These are phyloP conservation scores for Aspergillaceae sp. DNA, from an alignment of 2,329 filamentous ascomycete species.

Conservation along the genomic window DNA sequence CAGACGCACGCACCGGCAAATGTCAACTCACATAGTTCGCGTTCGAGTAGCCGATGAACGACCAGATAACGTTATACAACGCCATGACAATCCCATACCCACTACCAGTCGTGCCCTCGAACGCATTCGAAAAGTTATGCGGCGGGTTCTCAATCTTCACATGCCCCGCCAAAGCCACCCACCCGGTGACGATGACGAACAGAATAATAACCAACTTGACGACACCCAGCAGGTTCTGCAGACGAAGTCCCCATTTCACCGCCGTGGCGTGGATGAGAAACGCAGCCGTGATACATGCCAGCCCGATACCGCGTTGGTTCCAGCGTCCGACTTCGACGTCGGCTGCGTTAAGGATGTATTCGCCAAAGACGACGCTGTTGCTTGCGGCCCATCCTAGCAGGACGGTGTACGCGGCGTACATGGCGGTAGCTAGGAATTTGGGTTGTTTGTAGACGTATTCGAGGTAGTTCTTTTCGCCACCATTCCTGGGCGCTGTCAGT, in stretches of 20 bases:
- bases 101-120: slow-evolving; percentile 29
- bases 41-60: slow-evolving; percentile 53
- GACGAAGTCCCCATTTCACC: slow-evolving; percentile 40
- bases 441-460: slow-evolving; percentile 46
- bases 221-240: slow-evolving; percentile 43
- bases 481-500: slow-evolving; percentile 29
- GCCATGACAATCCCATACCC: slow-evolving; percentile 48
- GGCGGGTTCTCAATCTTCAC: slow-evolving; percentile 26
- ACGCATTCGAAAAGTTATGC: slow-evolving; percentile 31
- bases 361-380: slow-evolving; percentile 45
- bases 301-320: slow-evolving; percentile 44
- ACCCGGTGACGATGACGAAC: slow-evolving; percentile 38
- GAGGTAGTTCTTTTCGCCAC: slow-evolving; percentile 48
- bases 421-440: slow-evolving; percentile 45
- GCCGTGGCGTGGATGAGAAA: slow-evolving; percentile 42
- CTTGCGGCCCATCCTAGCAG: slow-evolving; percentile 45
- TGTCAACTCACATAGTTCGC: slow-evolving; percentile 48
- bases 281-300: slow-evolving; percentile 40
- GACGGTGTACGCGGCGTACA: slow-evolving; percentile 45
- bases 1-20: background rate
- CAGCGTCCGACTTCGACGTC: slow-evolving; percentile 37
- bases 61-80: slow-evolving; percentile 54
- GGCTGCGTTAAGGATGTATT: slow-evolving; percentile 43
- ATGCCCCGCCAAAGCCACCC: slow-evolving; percentile 33
- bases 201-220: slow-evolving; percentile 44